Conservation (phyloP, 164 flowering plant species). For the Vitis labrusca region DNA sequence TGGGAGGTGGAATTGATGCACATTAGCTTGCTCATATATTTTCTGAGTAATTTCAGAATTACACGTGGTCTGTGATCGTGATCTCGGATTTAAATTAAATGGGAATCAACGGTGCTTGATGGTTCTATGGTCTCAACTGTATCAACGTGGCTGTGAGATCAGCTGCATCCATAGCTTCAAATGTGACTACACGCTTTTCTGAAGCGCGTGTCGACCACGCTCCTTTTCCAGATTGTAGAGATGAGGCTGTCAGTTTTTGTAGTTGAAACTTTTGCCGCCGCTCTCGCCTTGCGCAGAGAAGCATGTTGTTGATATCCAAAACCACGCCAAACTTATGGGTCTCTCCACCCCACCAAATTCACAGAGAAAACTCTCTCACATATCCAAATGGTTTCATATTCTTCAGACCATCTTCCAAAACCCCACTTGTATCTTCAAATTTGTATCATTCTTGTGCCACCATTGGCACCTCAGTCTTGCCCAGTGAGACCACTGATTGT, state of each 20-base stretch:
- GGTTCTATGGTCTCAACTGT: too few species aligned
- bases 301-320: constrained; percentile 14
- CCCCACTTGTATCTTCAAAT: constrained; percentile 3
- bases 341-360: constrained; percentile 13
- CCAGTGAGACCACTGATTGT: constrained; percentile 3
- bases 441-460: not conserved
- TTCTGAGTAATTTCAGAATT: too few species aligned
- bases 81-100: too few species aligned
- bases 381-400: constrained; percentile 11
- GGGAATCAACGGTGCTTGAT: too few species aligned
- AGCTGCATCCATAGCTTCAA: too few species aligned
- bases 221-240: not conserved
- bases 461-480: constrained; percentile 9
- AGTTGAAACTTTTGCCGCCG: constrained; percentile 4
- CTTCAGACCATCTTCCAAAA: constrained; percentile 20
- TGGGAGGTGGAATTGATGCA: constrained; percentile 4
- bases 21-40: too few species aligned
- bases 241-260: not conserved
- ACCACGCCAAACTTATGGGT: constrained; percentile 8
- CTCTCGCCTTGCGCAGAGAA: not conserved
- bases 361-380: not conserved
- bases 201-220: not conserved
- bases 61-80: too few species aligned
- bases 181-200: not conserved
- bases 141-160: too few species aligned